Percentiles rank a stretch among this genome's conserved stretches.
phyloP scores from a whole-genome alignment of 2,329 filamentous ascomycete species.

The Dactylonectria estremocensis region DNA sequence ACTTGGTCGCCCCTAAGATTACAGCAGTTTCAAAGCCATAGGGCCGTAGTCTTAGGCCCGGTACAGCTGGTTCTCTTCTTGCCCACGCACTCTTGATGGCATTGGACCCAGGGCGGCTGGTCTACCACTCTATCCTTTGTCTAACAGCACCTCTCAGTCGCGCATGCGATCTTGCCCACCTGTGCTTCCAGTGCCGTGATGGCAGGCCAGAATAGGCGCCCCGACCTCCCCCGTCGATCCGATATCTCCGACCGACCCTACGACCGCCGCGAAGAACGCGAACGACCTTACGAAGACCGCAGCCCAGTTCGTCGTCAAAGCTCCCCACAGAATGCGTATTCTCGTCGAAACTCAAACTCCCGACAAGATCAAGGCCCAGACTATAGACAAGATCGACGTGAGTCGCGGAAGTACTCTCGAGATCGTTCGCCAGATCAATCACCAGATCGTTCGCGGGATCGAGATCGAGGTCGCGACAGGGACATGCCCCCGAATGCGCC shows the following conservation, averaged over 20 bases:
- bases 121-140: slow-evolving; percentile 10
- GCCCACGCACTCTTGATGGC: not conserved
- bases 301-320: slow-evolving; percentile 27
- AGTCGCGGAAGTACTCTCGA: too few species aligned
- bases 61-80: not conserved
- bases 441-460: not conserved
- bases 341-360: slow-evolving; percentile 26
- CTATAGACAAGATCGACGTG: too few species aligned
- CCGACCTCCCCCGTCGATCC: slow-evolving; percentile 16
- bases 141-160: slow-evolving; percentile 10
- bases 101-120: not conserved
- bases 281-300: slow-evolving; percentile 32
- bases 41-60: not conserved
- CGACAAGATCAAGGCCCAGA: slow-evolving; percentile 30
- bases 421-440: too few species aligned
- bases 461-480: slow-evolving; percentile 24
- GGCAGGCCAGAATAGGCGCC: slow-evolving; percentile 36
- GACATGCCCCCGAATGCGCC: not conserved
- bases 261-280: slow-evolving; percentile 30
- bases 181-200: slow-evolving; percentile 38
- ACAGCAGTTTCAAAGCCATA: not conserved
- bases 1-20: not conserved
- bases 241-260: slow-evolving; percentile 28
- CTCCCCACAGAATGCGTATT: slow-evolving; percentile 19
- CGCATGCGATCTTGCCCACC: slow-evolving; percentile 35